Evolutionary conservation across 345 rosid genomes (phyloP), one percentile per base, ranked within the genome.

Genomic region (Jatropha curcas): DNA sequence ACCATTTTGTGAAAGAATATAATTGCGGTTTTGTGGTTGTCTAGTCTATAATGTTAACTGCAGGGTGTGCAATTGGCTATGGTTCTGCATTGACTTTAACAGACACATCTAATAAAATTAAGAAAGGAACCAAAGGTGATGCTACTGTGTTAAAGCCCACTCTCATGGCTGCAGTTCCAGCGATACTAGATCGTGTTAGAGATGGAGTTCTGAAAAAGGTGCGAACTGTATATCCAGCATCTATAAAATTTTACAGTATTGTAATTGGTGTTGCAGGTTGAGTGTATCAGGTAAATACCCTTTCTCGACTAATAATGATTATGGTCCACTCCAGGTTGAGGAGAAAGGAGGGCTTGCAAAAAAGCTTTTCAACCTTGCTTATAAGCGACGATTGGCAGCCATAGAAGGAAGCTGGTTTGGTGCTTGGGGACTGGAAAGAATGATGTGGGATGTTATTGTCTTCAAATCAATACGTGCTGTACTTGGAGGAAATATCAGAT

Each of bases 41-140:
- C 79, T 84, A 94, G 98, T 75, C 83, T 39, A 77, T 90, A 76
- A 87, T 92, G 84, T 71, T 85, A 65, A 56, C 81, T 71, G 89
- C 84, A 73, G 97, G 98, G 59, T 74, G 75, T 82, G 89, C 93
- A 74, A 92, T 94, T 7, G 98, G 98, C 43, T 94, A 94, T 76
- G 92, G 98, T 73, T 87, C 97, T 56, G 73, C 97, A 46, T 74
- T 90, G 85, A 94, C 98, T 62, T 60, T 90, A 50, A 94, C 97
- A 17, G 97, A 94, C 71, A 87, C 92, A 41, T 85, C 97, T 58
- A 92, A 69, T 76, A 94, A 88, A 89, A 82, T 92, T 61, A 92
- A 82, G 87, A 92, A 78, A 84, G 98, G 97, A 75, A 94, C 98
- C 68, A 84, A 86, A 73, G 98, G 98, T 74, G 98, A 94, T 89